Percentiles rank a stretch among this genome's conserved stretches.
These are phyloP conservation scores for Petrea volubilis DNA, from an alignment of 257 asterid species.

Conservation along the genomic window DNA sequence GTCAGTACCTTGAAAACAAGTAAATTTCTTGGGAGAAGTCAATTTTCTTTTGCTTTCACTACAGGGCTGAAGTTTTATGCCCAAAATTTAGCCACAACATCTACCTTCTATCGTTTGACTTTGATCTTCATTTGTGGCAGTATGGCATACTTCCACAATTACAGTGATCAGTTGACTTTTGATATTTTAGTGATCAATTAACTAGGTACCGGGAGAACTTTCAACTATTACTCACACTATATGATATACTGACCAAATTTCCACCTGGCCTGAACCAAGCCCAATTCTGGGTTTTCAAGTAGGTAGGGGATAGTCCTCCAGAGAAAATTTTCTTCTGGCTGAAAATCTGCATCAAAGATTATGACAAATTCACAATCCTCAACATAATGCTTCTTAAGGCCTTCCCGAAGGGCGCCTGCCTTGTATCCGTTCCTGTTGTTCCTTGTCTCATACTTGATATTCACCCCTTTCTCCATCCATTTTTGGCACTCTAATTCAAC, in stretches of 20 bases:
- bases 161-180: background rate
- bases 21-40: background rate
- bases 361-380: conserved; percentile 82
- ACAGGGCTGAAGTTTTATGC: background rate
- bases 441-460: conserved; percentile 77
- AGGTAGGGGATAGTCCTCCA: conserved; percentile 87
- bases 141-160: background rate
- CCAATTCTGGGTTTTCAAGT: conserved; percentile 76
- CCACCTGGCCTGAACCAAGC: conserved; percentile 97
- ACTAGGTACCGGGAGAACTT: background rate
- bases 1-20: background rate
- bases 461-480: conserved; percentile 72
- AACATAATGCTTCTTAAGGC: conserved; percentile 71
- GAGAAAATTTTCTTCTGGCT: conserved; percentile 84
- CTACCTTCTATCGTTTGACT: background rate
- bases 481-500: conserved; percentile 75
- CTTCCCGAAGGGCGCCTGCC: conserved; percentile 93
- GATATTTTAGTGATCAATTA: background rate
- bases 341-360: conserved; percentile 94
- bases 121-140: background rate
- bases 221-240: background rate
- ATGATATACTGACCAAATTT: conserved; percentile 67
- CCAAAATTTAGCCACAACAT: background rate
- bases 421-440: conserved; percentile 92
- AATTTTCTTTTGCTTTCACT: background rate